Base-by-base conservation (phyloP, 768 basidiomycete species). In the Podaxis pistillaris region DNA sequence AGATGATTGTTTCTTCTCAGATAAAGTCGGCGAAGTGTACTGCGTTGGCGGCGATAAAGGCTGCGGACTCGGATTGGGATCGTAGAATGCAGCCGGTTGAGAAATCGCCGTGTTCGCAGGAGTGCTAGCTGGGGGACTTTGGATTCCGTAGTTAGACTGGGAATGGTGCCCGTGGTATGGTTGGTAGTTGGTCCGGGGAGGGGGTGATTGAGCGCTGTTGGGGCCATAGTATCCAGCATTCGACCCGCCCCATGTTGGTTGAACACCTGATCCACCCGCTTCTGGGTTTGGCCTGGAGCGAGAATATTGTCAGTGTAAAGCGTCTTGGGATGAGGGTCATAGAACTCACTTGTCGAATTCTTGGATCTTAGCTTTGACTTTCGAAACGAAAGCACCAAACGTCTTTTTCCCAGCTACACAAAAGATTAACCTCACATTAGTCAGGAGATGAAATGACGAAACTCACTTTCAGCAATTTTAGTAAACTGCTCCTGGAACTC, bases 281-380 rank as follows among this genome's bases (percentile, higher is more conserved):
- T 50, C 61, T 56, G 19, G 52, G 38, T 41, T 24, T 28, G 66
- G 57, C 24, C 57, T 62, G 17, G 63, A 57, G 33, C 33, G 8
- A 24, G 36, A 3, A 54, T 8, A 6, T 36, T 5, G 11, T 12
- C 33, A 37, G 40, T 52, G n/a, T 5, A 28, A 37, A 9, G n/a
- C 9, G 19, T 17, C 33, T 15, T 40, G 41, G 54, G 44, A 60
- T 8, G 22, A 28, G 49, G 17, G 2, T 28, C 24, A 58, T 57
- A 49, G 17, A 17, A 73, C 73, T 15, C 77, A 76, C 68, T 86
- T 84, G 41, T 93, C 91, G 64, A 86, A 86, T 68, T 93, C 93
- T 68, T 90, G 88, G 63, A 93, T 86, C 81, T 93, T 94, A 4
- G 90, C 86, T 70, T 86, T 93, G 52, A 93, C 90, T 71, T 89